phyloP scores from a whole-genome alignment of 176 grass and related monocot genomes.

The Musa beccarii region DNA sequence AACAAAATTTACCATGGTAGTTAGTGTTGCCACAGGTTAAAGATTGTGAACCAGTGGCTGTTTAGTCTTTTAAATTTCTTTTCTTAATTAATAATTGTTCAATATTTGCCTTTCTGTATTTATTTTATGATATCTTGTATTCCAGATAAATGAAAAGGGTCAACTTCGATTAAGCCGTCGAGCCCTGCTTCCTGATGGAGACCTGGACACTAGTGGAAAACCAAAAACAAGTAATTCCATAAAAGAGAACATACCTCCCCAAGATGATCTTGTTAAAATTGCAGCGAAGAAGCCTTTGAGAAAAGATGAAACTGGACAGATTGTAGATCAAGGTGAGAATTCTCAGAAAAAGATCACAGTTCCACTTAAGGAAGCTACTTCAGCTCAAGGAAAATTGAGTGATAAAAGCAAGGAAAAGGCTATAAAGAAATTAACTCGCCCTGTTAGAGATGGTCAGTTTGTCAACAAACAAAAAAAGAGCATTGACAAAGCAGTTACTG shows the following conservation, averaged over 20 bases:
- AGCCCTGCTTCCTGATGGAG: slow-evolving; percentile 61
- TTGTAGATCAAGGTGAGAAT: slow-evolving; percentile 14
- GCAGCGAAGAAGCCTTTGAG: slow-evolving; percentile 33
- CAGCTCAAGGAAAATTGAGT: slow-evolving; percentile 10
- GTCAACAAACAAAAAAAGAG: slow-evolving; percentile 10
- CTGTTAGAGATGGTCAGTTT: slow-evolving; percentile 1
- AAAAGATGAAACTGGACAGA: slow-evolving; percentile 35
- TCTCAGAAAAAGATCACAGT: slow-evolving; percentile 20
- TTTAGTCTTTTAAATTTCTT: neutral
- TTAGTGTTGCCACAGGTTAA: neutral
- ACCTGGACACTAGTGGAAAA: slow-evolving; percentile 41
- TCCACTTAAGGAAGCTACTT: slow-evolving; percentile 24
- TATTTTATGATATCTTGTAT: slow-evolving; percentile 12
- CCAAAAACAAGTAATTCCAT: slow-evolving; percentile 26
- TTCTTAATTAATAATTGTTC: neutral
- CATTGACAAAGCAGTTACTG: neutral
- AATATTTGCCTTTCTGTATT: slow-evolving; percentile 7
- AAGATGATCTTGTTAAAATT: slow-evolving; percentile 35
- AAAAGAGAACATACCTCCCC: slow-evolving; percentile 48
- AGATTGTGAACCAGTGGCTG: neutral
- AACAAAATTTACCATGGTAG: no score
- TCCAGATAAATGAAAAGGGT: slow-evolving; percentile 89
- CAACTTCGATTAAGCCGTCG: slow-evolving; percentile 80
- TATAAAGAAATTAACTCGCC: neutral
- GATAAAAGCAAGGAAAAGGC: slow-evolving; percentile 10